Percentiles rank a stretch among this genome's conserved stretches.
phyloP scores from a whole-genome alignment of 2,329 filamentous ascomycete genomes.

The Sporothrix pseudoabietina region DNA sequence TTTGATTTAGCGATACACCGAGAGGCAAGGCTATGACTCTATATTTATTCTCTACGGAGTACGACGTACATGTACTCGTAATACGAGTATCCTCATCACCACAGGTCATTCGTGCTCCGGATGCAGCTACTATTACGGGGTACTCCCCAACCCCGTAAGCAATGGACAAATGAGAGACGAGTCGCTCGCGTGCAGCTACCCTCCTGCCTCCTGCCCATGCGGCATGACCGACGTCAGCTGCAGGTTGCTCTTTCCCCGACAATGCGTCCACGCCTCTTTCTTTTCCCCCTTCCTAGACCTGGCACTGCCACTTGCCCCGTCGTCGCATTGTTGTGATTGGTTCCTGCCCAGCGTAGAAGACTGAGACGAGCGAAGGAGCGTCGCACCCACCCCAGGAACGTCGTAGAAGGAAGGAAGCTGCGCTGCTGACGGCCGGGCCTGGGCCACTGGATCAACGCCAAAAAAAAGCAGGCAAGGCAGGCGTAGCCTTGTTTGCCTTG shows the following conservation, averaged over 20 bases:
- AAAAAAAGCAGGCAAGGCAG: slow-evolving; percentile 8
- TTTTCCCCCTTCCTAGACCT: background rate
- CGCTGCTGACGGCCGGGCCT: slow-evolving; percentile 4
- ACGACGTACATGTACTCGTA: background rate
- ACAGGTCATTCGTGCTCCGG: background rate
- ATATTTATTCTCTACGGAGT: too few species aligned
- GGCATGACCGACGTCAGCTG: slow-evolving; percentile 27
- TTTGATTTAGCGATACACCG: background rate
- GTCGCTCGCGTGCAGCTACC: slow-evolving; percentile 8
- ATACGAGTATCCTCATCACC: background rate
- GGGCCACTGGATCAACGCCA: background rate
- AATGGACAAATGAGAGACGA: background rate
- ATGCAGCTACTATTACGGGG: background rate
- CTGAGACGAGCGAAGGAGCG: background rate
- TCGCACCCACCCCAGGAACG: background rate
- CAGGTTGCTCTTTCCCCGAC: slow-evolving; percentile 9
- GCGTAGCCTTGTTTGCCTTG: slow-evolving; percentile 15
- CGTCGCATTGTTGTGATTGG: background rate
- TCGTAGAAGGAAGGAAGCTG: background rate
- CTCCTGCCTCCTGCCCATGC: background rate
- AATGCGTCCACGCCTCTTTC: background rate
- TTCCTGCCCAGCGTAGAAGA: background rate
- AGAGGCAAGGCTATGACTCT: background rate
- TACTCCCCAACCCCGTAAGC: background rate
- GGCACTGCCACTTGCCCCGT: background rate